Evolutionary conservation across 202 grass and related monocot species (phyloP).

Genomic region (Eragrostis tef): DNA sequence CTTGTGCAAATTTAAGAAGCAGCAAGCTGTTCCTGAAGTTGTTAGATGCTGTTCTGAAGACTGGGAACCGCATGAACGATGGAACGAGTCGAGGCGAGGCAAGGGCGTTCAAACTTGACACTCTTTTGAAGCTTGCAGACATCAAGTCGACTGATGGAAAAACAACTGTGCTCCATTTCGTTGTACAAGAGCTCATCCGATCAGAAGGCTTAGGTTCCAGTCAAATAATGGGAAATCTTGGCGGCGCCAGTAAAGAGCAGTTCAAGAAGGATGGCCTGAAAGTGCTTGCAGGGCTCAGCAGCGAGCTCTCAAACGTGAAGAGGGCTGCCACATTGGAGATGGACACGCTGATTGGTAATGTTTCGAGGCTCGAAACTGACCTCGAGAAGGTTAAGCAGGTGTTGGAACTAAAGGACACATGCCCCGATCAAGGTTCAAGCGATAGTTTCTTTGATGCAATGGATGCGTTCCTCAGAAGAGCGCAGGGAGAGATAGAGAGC

Average conservation of each 20-base stretch:
- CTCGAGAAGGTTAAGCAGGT: slow-evolving; percentile 67
- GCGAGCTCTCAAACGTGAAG: slow-evolving; percentile 75
- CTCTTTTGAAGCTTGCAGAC: slow-evolving; percentile 75
- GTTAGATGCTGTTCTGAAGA: slow-evolving; percentile 72
- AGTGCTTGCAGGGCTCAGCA: slow-evolving; percentile 61
- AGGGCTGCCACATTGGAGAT: slow-evolving; percentile 73
- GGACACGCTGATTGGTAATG: slow-evolving; percentile 43
- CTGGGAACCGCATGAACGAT: slow-evolving; percentile 73
- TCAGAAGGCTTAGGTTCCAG: slow-evolving; percentile 59
- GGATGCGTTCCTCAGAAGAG: slow-evolving; percentile 51
- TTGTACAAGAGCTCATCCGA: slow-evolving; percentile 83
- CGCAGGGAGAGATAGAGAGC: slow-evolving; percentile 47
- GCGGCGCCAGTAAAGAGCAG: slow-evolving; percentile 63
- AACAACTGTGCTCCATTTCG: slow-evolving; percentile 79
- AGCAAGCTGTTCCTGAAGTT: slow-evolving; percentile 80
- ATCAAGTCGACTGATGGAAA: slow-evolving; percentile 72
- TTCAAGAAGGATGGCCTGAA: slow-evolving; percentile 70
- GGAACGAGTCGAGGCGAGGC: slow-evolving; percentile 62
- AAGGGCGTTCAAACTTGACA: slow-evolving; percentile 68
- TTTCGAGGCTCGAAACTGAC: slow-evolving; percentile 52
- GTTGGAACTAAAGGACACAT: slow-evolving; percentile 59
- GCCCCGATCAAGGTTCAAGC: slow-evolving; percentile 41
- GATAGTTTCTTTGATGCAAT: slow-evolving; percentile 59
- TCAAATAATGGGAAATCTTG: slow-evolving; percentile 37
- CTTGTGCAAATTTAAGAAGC: slow-evolving; percentile 75